Evolutionary conservation across 306 rosid species (phyloP).

Genomic region (Fragaria iinumae): DNA sequence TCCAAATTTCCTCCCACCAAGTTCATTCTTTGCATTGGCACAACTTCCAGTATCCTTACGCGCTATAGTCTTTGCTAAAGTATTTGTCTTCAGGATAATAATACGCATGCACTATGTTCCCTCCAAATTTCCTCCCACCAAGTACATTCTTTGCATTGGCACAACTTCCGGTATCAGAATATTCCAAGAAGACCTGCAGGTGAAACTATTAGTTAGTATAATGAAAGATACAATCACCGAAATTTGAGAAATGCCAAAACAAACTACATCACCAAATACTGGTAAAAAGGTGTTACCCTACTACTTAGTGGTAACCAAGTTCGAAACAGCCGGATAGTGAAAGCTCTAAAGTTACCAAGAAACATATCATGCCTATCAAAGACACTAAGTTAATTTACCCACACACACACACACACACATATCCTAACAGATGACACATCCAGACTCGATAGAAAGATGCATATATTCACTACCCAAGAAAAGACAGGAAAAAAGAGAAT

Average conservation of each 20-base stretch:
- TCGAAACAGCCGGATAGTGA: neutral
- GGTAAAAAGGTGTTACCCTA: neutral
- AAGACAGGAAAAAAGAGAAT: neutral
- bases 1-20: constrained; percentile 71
- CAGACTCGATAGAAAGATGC: neutral
- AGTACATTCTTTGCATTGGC: constrained; percentile 61
- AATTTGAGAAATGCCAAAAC: neutral
- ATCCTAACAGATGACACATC: neutral
- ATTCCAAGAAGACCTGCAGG: constrained; percentile 75
- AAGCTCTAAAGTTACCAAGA: neutral
- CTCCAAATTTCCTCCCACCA: constrained; percentile 73
- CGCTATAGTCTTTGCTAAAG: constrained; percentile 42
- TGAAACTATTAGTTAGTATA: constrained; percentile 20
- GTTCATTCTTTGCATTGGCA: constrained; percentile 57
- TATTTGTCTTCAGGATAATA: constrained; percentile 69
- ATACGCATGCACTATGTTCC: constrained; percentile 54
- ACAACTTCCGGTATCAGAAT: constrained; percentile 45
- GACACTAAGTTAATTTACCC: neutral
- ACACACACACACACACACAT: neutral
- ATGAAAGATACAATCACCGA: neutral
- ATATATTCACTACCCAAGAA: neutral
- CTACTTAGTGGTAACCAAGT: neutral
- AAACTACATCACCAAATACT: neutral
- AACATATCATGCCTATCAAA: neutral
- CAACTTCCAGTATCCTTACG: constrained; percentile 41